These are phyloP conservation scores for Aspergillus sclerotioniger DNA, from an alignment of 495 filamentous ascomycete species.

Conservation along the genomic window DNA sequence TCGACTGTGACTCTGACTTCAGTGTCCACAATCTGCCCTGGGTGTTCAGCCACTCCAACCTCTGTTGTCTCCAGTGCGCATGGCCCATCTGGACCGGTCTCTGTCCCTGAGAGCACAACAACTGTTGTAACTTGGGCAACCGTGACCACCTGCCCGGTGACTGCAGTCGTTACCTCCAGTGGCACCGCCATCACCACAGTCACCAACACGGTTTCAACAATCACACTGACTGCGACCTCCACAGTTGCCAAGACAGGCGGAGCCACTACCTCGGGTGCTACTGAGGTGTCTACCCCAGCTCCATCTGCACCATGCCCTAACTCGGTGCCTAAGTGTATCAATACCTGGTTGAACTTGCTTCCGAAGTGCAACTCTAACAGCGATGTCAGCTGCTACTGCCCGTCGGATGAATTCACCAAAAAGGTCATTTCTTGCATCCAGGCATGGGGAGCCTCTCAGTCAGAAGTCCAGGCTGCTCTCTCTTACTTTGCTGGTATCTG, in stretches of 20 bases:
- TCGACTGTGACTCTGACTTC: slow-evolving; percentile 39
- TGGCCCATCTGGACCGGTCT: no score
- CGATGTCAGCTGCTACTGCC: slow-evolving; percentile 84
- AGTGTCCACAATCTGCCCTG: slow-evolving; percentile 41
- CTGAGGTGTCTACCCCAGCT: slow-evolving; percentile 23
- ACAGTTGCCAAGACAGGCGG: slow-evolving; percentile 21
- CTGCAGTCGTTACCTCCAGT: slow-evolving; percentile 30
- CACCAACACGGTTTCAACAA: slow-evolving; percentile 32
- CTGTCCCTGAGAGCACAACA: slow-evolving; percentile 14
- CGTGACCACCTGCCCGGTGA: slow-evolving; percentile 27
- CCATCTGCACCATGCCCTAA: slow-evolving; percentile 57
- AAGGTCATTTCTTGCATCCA: slow-evolving; percentile 81
- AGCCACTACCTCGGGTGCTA: slow-evolving; percentile 17
- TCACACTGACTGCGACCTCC: slow-evolving; percentile 20
- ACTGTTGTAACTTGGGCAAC: slow-evolving; percentile 26
- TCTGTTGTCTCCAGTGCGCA: slow-evolving; percentile 4
- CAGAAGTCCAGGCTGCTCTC: slow-evolving; percentile 68
- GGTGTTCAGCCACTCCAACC: slow-evolving; percentile 24
- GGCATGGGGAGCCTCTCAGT: slow-evolving; percentile 65
- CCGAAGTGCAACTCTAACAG: slow-evolving; percentile 81
- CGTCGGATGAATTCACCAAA: slow-evolving; percentile 67
- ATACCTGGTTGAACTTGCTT: slow-evolving; percentile 76
- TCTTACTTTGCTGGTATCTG: slow-evolving; percentile 92
- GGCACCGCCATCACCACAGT: slow-evolving; percentile 30
- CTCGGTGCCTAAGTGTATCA: slow-evolving; percentile 83